A percentile compares a stretch with the other conserved stretches of the same genome.
Evolutionary conservation across 1,139 yeast genomes (phyloP).

Genomic region (Debaryomyces nepalensis): DNA sequence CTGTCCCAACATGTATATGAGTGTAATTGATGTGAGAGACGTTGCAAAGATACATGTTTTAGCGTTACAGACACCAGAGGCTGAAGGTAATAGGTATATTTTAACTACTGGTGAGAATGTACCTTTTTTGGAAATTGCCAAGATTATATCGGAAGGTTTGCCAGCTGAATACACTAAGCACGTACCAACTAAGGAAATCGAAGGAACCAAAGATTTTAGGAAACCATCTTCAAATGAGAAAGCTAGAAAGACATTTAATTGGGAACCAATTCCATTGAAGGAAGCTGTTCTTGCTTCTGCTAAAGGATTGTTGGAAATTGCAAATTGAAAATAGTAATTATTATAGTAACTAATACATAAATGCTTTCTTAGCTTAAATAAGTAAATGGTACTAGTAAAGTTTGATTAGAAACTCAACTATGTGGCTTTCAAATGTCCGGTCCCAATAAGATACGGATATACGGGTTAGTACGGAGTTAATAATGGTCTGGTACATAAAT

Average conservation of each 20-base stretch:
- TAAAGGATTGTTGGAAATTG: neutral
- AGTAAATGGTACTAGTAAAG: no score
- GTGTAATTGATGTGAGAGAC: conserved; percentile 25
- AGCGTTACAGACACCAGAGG: conserved; percentile 17
- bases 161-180: conserved; percentile 4
- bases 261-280: conserved; percentile 10
- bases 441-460: no score
- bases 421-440: no score
- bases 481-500: no score
- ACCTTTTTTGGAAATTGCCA: conserved; percentile 5
- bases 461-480: no score
- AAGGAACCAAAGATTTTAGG: conserved; percentile 1
- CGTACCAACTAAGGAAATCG: conserved; percentile 8
- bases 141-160: neutral
- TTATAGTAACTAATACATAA: no score
- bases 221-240: conserved; percentile 3
- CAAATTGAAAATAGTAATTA: no score
- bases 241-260: conserved; percentile 7
- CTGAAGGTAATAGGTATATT: conserved; percentile 19
- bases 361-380: no score
- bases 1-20: neutral
- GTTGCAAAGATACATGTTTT: conserved; percentile 22
- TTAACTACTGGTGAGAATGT: conserved; percentile 2
- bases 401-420: no score
- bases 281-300: conserved; percentile 1